phyloP scores from a whole-genome alignment of 441 rosid species.

The Populus hybrid region DNA sequence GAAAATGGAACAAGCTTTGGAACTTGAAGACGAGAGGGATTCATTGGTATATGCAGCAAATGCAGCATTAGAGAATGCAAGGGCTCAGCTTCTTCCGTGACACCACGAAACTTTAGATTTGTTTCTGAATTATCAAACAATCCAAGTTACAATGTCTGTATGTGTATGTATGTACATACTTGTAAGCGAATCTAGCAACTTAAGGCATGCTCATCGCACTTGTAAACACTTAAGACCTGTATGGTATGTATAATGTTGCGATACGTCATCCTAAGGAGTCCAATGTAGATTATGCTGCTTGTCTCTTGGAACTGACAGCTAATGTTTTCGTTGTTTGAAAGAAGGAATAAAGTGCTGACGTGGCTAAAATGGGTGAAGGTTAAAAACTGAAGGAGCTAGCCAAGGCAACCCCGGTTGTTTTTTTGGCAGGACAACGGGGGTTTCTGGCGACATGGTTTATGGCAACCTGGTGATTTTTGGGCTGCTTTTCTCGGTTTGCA shows the following conservation, averaged over 20 bases:
- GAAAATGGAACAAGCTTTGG: slow-evolving; percentile 24
- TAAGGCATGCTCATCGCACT: background rate
- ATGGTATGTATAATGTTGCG: background rate
- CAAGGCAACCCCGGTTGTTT: too few species aligned
- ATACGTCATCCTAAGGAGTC: background rate
- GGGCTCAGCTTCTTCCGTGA: slow-evolving; percentile 13
- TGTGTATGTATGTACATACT: too few species aligned
- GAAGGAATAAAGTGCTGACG: too few species aligned
- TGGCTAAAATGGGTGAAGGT: too few species aligned
- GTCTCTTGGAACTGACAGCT: too few species aligned
- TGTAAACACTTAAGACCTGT: background rate
- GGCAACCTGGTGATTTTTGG: too few species aligned
- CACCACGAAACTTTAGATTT: background rate
- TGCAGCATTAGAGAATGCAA: slow-evolving; percentile 21
- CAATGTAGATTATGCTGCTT: background rate
- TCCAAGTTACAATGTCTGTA: background rate
- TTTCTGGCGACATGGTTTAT: too few species aligned
- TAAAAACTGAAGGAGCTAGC: too few species aligned
- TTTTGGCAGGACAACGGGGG: too few species aligned
- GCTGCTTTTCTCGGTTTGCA: too few species aligned
- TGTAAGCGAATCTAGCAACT: background rate
- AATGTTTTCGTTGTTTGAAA: too few species aligned
- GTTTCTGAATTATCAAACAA: too few species aligned
- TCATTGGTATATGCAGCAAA: slow-evolving; percentile 8
- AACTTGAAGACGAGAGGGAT: slow-evolving; percentile 25